These are phyloP conservation scores for Scytalidium sp. DNA, from an alignment of 2,329 filamentous ascomycete species.

Conservation along the genomic window DNA sequence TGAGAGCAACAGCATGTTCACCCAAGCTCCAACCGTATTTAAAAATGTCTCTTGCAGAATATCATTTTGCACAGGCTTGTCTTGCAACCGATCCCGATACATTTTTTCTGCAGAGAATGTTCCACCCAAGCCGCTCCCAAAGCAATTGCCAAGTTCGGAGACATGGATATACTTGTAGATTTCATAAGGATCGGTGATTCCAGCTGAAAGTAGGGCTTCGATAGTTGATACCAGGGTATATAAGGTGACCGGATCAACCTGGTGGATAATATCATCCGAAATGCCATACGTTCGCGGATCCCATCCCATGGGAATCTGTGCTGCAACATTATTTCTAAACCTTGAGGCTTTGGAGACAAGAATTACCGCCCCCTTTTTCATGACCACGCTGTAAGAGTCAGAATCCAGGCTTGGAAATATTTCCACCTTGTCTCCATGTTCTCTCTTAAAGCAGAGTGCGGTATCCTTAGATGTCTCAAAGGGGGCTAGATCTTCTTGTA, in stretches of 20 bases:
- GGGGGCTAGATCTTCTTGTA: slow-evolving; percentile 90
- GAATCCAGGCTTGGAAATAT: slow-evolving; percentile 88
- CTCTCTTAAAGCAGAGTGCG: slow-evolving; percentile 89
- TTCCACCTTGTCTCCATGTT: slow-evolving; percentile 94
- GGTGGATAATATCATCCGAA: slow-evolving; percentile 91
- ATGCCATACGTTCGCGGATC: slow-evolving; percentile 91
- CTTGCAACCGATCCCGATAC: slow-evolving; percentile 93
- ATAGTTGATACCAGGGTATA: slow-evolving; percentile 90
- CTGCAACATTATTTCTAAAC: slow-evolving; percentile 91
- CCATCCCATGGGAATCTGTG: slow-evolving; percentile 94
- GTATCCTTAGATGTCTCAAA: slow-evolving; percentile 95
- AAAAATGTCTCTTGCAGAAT: slow-evolving; percentile 98
- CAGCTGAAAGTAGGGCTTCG: slow-evolving; percentile 81
- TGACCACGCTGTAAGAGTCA: slow-evolving; percentile 84
- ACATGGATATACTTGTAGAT: slow-evolving; percentile 99
- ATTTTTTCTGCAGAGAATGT: slow-evolving; percentile 84
- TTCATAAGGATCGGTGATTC: slow-evolving; percentile 96
- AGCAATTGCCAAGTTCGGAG: slow-evolving; percentile 93
- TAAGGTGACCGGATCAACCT: slow-evolving; percentile 91
- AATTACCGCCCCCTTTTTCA: slow-evolving; percentile 89
- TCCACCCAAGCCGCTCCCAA: slow-evolving; percentile 95
- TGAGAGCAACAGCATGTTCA: slow-evolving; percentile 95
- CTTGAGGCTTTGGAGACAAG: slow-evolving; percentile 93
- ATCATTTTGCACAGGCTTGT: slow-evolving; percentile 94
- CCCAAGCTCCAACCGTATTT: slow-evolving; percentile 98